These are phyloP conservation scores for Saitozyma podzolica DNA, from an alignment of 768 basidiomycete species.

Conservation along the genomic window DNA sequence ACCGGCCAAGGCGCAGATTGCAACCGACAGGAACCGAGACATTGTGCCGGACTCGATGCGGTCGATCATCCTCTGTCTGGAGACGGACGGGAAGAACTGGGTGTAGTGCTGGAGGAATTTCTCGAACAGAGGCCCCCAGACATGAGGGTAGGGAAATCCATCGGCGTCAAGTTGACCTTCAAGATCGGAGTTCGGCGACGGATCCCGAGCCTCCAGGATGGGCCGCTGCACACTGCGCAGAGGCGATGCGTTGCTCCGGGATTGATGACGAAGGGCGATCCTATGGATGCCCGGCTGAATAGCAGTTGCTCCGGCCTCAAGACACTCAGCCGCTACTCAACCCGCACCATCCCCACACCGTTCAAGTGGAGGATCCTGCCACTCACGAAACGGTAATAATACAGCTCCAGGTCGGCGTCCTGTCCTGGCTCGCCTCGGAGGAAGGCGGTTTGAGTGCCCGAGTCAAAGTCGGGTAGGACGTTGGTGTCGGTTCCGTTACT, in stretches of 20 bases:
- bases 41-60: conserved; percentile 41
- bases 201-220: conserved; percentile 4
- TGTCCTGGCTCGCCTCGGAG: too few species aligned
- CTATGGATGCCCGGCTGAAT: conserved; percentile 43
- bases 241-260: conserved; percentile 23
- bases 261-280: conserved; percentile 44
- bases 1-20: conserved; percentile 39
- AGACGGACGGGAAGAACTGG: conserved; percentile 41
- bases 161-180: conserved; percentile 26
- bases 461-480: too few species aligned
- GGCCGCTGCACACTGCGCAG: conserved; percentile 11
- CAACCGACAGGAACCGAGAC: conserved; percentile 35
- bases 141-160: conserved; percentile 36
- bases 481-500: too few species aligned
- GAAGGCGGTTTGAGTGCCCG: too few species aligned
- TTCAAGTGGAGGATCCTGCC: too few species aligned
- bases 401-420: too few species aligned
- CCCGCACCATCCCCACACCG: too few species aligned
- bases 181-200: conserved; percentile 1
- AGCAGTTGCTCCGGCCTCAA: too few species aligned
- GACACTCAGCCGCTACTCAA: too few species aligned
- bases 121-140: conserved; percentile 38
- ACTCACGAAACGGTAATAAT: too few species aligned
- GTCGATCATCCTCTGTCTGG: conserved; percentile 22
- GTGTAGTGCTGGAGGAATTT: conserved; percentile 35